Evolutionary conservation across 768 basidiomycete genomes (phyloP).

Genomic region (Leucosporidium creatinivorum): DNA sequence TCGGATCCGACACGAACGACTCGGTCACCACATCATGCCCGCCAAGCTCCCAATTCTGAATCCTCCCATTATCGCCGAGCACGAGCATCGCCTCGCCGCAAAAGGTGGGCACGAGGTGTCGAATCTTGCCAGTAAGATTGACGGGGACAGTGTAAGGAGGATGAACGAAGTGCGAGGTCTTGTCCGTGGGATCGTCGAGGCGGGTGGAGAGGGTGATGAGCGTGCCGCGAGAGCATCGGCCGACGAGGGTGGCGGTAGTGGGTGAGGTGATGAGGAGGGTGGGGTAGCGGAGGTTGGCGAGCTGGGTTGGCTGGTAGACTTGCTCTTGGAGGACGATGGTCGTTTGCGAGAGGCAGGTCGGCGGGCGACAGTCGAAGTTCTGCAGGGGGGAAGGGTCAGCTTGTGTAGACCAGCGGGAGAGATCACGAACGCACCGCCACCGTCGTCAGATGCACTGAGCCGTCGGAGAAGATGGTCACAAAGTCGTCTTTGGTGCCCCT

Average conservation of each 20-base stretch:
- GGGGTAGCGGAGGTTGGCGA: conserved; percentile 14
- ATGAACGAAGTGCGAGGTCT: neutral
- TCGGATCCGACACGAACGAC: neutral
- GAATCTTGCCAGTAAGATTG: conserved; percentile 6
- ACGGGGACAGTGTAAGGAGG: neutral
- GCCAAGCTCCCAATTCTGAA: conserved; percentile 24
- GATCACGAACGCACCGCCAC: conserved; percentile 19
- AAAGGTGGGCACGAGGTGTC: neutral
- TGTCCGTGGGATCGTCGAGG: neutral
- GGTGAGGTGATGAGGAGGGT: conserved; percentile 2
- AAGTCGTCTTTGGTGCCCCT: conserved; percentile 18
- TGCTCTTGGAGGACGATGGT: neutral
- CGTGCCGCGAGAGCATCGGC: neutral
- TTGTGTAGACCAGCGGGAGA: no score
- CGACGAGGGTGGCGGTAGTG: conserved; percentile 10
- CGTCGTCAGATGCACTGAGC: conserved; percentile 11
- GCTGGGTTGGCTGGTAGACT: neutral
- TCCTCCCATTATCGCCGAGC: neutral
- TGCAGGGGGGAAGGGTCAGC: neutral
- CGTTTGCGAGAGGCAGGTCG: conserved; percentile 29
- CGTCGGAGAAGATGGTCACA: conserved; percentile 27
- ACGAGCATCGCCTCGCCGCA: neutral
- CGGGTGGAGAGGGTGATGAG: conserved; percentile 3
- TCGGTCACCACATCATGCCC: neutral
- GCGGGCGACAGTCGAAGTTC: conserved; percentile 33